phyloP scores from a whole-genome alignment of 306 rosid species.

The Erythrophleum fordii region DNA sequence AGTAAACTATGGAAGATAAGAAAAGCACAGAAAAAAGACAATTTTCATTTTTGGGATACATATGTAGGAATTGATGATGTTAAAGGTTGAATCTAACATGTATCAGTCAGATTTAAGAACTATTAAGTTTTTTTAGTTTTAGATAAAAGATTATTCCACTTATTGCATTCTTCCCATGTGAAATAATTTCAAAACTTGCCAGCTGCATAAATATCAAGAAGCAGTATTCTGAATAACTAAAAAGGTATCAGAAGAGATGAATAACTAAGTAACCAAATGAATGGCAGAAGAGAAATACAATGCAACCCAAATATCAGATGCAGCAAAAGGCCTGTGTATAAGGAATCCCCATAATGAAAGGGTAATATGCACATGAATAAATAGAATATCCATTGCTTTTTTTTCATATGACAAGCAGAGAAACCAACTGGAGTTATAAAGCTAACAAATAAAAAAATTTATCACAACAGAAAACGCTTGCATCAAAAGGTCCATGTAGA shows the following conservation, averaged over 20 bases:
- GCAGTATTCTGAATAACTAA: constrained; percentile 19
- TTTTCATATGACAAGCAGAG: not conserved
- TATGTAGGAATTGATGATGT: constrained; percentile 10
- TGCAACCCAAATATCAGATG: not conserved
- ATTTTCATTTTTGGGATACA: not conserved
- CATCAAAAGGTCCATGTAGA: constrained; percentile 3
- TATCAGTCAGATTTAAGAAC: not conserved
- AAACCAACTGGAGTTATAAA: constrained; percentile 7
- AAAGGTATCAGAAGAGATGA: constrained; percentile 13
- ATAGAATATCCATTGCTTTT: constrained; percentile 12
- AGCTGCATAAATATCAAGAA: constrained; percentile 12
- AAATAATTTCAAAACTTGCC: constrained; percentile 1
- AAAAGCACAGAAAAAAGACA: not conserved
- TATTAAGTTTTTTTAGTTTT: not conserved
- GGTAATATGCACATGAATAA: constrained; percentile 14
- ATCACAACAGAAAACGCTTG: not conserved
- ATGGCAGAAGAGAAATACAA: not conserved
- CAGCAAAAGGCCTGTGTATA: not conserved
- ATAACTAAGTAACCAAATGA: not conserved
- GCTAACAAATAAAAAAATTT: not conserved
- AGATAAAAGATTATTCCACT: constrained; percentile 18
- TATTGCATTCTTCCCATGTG: not conserved
- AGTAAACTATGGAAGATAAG: constrained; percentile 21
- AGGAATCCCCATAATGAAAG: constrained; percentile 28
- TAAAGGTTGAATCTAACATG: not conserved